Evolutionary conservation across 768 basidiomycete species (phyloP).

Genomic region (Trametes coccinea): DNA sequence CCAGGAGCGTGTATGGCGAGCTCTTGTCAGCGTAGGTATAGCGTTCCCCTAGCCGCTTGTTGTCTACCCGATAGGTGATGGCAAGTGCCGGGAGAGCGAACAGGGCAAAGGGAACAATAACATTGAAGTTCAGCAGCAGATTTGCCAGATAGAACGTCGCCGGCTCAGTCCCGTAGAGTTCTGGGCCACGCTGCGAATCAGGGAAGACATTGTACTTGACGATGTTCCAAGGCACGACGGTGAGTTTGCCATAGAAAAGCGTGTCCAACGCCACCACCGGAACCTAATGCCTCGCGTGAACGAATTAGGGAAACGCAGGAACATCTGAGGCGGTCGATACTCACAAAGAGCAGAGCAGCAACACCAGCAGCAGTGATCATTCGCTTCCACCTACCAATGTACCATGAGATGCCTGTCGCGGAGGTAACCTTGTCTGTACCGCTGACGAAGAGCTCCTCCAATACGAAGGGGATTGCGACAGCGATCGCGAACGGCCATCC

Average conservation of each 20-base stretch:
- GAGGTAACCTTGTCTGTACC: conserved; percentile 65
- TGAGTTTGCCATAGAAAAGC: conserved; percentile 77
- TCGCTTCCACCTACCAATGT: conserved; percentile 58
- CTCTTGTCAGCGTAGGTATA: conserved; percentile 57
- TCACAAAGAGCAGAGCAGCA: conserved; percentile 65
- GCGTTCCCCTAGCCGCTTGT: conserved; percentile 65
- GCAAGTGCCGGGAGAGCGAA: conserved; percentile 75
- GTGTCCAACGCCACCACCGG: conserved; percentile 86
- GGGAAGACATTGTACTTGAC: conserved; percentile 92
- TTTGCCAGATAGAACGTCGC: conserved; percentile 87
- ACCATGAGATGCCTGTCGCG: conserved; percentile 51
- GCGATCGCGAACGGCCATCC: conserved; percentile 98
- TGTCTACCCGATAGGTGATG: conserved; percentile 74
- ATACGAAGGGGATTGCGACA: conserved; percentile 82
- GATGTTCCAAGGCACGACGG: conserved; percentile 91
- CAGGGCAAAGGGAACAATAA: conserved; percentile 78
- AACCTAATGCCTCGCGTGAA: conserved; percentile 49
- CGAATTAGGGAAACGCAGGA: background rate
- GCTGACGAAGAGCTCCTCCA: conserved; percentile 84
- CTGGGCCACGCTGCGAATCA: conserved; percentile 75
- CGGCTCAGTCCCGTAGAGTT: conserved; percentile 90
- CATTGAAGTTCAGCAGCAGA: conserved; percentile 92
- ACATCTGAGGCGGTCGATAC: conserved; percentile 25
- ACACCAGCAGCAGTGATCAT: conserved; percentile 52
- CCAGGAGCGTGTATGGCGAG: conserved; percentile 78